Evolutionary conservation across 2,329 filamentous ascomycete species (phyloP), one percentile per base, ranked within the genome.

Genomic region (Aspergillus bombycis): DNA sequence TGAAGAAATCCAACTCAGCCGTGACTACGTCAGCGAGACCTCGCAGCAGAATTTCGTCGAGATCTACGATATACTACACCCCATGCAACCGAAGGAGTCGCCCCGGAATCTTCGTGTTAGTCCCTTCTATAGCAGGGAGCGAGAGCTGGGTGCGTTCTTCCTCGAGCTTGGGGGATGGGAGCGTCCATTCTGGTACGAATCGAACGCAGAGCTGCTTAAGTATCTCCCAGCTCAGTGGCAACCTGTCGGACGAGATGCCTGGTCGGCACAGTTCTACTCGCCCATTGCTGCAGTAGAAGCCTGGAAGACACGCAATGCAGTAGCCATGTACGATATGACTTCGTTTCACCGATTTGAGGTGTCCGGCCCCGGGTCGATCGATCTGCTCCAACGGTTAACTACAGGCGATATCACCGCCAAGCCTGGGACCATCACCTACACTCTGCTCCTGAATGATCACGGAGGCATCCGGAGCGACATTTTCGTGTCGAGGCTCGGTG

Each of bases 61-160:
- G 66, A 82, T 89, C 1, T 89, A 89, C 75, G 87, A 89, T 64
- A 88, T 89, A 45, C 65, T 89, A 0, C 87, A 89, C 62, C 87
- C 87, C 0, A 78, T 87, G 0, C 85, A 87, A 58, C 87, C 86
- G 0, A 82, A 82, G 32, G 78, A 83, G 0, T 87, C 84, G 0
- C 87, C 86, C 0, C 83, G 88, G 0, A 84, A 86, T 62, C 78
- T 89, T 2, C 84, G 87, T 8, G 75, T 85, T 16, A 88, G 84
- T 65, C 86, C 87, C 0, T 89, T 89, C 71, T 78, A 87, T 63
- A 65, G 78, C 1, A 81, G 84, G 0, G 84, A 89, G 64, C 71
- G 74, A 16, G 82, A 87, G 57, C 81, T 88, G 0, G 73, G 73
- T 8, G 74, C 74, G 1, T 86, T 80, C 67, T 89, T 89, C 74